Conservation (phyloP, 495 filamentous ascomycete genomes). For the Penicillium arizonense region DNA sequence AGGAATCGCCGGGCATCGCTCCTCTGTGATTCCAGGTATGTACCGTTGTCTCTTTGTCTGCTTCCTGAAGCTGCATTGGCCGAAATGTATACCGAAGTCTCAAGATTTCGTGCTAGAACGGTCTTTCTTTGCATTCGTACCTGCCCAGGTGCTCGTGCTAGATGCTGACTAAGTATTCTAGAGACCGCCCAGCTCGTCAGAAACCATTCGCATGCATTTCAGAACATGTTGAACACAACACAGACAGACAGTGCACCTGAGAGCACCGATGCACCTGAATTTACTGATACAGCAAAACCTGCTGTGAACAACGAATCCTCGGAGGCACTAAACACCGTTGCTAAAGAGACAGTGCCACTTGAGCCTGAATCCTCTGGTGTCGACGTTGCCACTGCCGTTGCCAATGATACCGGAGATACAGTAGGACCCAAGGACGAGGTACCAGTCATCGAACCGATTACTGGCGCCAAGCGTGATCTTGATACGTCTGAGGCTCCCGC, state of each 20-base stretch:
- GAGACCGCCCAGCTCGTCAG: conserved; percentile 9
- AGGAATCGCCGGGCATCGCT: conserved; percentile 8
- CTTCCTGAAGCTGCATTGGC: not conserved
- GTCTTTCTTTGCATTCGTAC: not conserved
- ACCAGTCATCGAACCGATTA: conserved; percentile 7
- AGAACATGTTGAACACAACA: conserved; percentile 14
- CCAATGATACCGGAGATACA: not conserved
- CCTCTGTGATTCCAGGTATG: conserved; percentile 24
- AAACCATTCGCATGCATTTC: conserved; percentile 16
- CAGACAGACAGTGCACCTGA: conserved; percentile 15
- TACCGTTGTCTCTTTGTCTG: not conserved
- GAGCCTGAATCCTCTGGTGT: not conserved
- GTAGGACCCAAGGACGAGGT: conserved; percentile 5
- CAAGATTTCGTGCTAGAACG: not conserved
- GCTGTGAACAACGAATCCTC: not conserved
- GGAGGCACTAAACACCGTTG: not conserved
- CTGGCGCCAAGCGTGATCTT: conserved; percentile 34
- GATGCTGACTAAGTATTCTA: conserved; percentile 19
- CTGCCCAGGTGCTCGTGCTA: not conserved
- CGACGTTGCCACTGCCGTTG: not conserved
- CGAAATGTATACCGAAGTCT: not conserved
- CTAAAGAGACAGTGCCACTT: not conserved
- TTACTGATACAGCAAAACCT: not conserved
- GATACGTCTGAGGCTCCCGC: conserved; percentile 13
- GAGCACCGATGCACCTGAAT: not conserved